A percentile compares a stretch with the other conserved stretches of the same genome.
Evolutionary conservation across 495 filamentous ascomycete genomes (phyloP).

Genomic region (Parathielavia appendiculata): DNA sequence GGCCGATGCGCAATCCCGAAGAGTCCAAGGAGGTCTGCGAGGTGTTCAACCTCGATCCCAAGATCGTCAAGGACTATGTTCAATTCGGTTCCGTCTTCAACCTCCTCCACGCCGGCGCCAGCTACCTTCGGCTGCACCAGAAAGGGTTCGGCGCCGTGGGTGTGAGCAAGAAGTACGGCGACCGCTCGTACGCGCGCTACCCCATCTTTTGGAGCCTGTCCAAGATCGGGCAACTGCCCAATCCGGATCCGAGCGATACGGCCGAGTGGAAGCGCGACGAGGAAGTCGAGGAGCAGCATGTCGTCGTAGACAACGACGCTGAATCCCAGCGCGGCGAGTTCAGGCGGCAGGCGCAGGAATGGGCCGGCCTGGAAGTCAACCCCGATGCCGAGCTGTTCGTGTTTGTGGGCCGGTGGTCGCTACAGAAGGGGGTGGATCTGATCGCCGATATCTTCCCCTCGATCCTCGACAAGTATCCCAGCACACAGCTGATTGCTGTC

Average conservation of each 20-base stretch:
- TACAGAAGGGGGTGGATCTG: conserved; percentile 73
- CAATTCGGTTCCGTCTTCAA: conserved; percentile 69
- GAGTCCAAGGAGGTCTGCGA: conserved; percentile 65
- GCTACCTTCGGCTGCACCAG: conserved; percentile 67
- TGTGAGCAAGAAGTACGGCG: conserved; percentile 70
- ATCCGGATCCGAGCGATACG: conserved; percentile 71
- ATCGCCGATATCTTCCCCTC: conserved; percentile 73
- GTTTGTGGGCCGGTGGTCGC: conserved; percentile 74
- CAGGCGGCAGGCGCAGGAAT: conserved; percentile 67
- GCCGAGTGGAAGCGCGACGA: conserved; percentile 58
- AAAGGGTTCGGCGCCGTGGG: conserved; percentile 71
- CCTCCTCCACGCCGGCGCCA: conserved; percentile 66
- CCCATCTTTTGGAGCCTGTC: conserved; percentile 73
- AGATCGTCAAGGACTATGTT: conserved; percentile 51
- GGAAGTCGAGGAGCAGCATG: conserved; percentile 39
- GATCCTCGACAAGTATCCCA: conserved; percentile 60
- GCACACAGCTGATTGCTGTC: conserved; percentile 64
- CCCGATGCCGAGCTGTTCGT: conserved; percentile 68
- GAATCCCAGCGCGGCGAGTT: conserved; percentile 55
- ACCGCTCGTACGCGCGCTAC: conserved; percentile 67
- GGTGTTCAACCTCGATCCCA: conserved; percentile 59
- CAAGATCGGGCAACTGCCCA: conserved; percentile 65
- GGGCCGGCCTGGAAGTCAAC: conserved; percentile 63
- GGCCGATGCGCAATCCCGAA: conserved; percentile 65
- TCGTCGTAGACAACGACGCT: conserved; percentile 52